A percentile compares a stretch with the other conserved stretches of the same genome.
phyloP scores from a whole-genome alignment of 23 red algal species.

The Agarophyton chilense region DNA sequence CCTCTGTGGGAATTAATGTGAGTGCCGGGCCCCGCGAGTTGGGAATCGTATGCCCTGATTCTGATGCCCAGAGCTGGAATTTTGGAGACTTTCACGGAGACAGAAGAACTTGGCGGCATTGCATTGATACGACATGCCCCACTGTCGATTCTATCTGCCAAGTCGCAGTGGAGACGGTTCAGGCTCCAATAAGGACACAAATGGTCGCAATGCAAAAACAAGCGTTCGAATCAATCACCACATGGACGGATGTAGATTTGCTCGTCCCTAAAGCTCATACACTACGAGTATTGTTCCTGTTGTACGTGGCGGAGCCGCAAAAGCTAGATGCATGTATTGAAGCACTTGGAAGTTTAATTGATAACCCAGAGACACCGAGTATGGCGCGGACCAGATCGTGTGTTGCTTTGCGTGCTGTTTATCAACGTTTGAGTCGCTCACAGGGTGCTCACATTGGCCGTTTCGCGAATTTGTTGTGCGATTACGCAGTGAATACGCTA shows the following conservation, averaged over 20 bases:
- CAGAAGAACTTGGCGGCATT: conserved; percentile 20
- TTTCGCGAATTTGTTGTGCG: conserved; percentile 30
- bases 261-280: conserved; percentile 28
- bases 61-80: conserved; percentile 32
- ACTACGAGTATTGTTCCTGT: conserved; percentile 30
- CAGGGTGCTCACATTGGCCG: background rate
- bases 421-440: background rate
- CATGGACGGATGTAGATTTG: background rate
- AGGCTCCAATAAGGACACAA: background rate
- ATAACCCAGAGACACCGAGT: background rate
- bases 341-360: conserved; percentile 12
- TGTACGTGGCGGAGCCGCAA: background rate
- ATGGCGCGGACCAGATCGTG: conserved; percentile 30
- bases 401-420: conserved; percentile 32
- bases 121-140: background rate
- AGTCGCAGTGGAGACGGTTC: background rate
- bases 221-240: background rate
- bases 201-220: conserved; percentile 3
- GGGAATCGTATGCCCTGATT: conserved; percentile 1
- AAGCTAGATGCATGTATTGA: conserved; percentile 29
- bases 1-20: background rate
- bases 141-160: background rate
- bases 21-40: background rate
- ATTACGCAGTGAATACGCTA: conserved; percentile 26
- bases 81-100: conserved; percentile 25